Base-by-base conservation (phyloP, 768 basidiomycete species). In the Hortiboletus flavorubellus region DNA sequence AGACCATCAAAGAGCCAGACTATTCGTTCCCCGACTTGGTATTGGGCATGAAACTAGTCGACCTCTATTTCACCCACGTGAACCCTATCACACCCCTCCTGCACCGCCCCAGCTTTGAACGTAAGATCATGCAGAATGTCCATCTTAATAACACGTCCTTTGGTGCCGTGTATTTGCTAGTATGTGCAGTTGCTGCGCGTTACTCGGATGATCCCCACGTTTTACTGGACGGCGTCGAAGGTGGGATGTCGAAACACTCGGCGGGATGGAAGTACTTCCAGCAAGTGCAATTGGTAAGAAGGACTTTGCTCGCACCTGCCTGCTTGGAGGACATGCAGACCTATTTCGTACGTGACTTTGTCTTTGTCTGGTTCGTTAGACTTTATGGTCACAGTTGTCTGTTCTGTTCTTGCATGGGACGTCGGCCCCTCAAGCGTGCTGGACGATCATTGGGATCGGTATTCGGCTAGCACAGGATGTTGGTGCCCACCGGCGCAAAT, bases 291-390 rank as follows among this genome's bases (percentile, higher is more conserved):
- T 75, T 82, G 55, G 76, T 85, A 50, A 78, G 82, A 55, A 81
- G 80, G 65, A 78, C 76, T 0, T 69, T 89, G 34, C 74, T 86
- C 18, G 75, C 80, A 0, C 77, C 79, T 12, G 80, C 86, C 2
- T 74, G 78, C 6, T 62, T 93, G 49, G 83, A 83, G 64, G 89
- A 91, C 61, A 71, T 95, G 23, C 91, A 95, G 65, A 77, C 77
- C 21, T 84, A 83, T 62, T 76, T 78, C 63, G 84, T 85, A 65
- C 54, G 80, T 71, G 29, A 45, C 4, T 48, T 49, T 26, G 5
- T 51, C 31, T 33, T 16, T 18, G 55, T 53, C 37, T 48, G 40
- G 68, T 14, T 63, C 31, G 40, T 67, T 37, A 1, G 5, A 30
- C 8, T 46, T 54, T 6, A 38, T 3, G 7, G 16, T 45, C 15